Conservation (phyloP, 1,284 basidiomycete genomes). For the Ceratobasidium sp. region DNA sequence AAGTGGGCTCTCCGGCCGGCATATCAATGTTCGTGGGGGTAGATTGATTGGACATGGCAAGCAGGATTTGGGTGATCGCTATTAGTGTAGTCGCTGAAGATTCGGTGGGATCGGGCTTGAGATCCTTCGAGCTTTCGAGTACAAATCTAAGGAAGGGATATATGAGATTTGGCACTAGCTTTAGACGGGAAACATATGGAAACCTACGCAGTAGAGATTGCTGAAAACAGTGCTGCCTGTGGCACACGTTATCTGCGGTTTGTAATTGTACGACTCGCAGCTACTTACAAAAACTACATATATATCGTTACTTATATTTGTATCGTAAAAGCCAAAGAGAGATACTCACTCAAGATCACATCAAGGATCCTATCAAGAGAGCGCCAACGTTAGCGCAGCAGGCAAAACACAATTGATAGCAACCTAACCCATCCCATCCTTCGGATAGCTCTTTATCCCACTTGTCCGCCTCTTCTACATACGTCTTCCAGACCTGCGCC, state of each 20-base stretch:
- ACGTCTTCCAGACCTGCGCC: constrained; percentile 34
- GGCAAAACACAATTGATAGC: neutral
- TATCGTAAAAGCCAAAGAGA: neutral
- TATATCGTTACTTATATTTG: neutral
- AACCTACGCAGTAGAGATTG: constrained; percentile 1
- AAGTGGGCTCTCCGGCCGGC: neutral
- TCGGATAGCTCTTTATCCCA: constrained; percentile 24
- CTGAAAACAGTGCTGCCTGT: constrained; percentile 8
- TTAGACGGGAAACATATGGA: no score
- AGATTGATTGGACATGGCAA: neutral
- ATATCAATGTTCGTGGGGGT: neutral
- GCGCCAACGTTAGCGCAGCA: no score
- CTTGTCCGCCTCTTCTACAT: constrained; percentile 29
- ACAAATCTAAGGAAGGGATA: constrained; percentile 4
- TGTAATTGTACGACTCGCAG: neutral
- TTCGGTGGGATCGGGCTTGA: neutral
- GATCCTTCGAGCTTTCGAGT: constrained; percentile 8
- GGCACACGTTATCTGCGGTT: neutral
- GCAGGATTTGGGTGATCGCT: neutral
- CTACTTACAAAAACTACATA: neutral
- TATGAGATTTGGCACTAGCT: neutral
- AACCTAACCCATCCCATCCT: constrained; percentile 22
- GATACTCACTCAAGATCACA: neutral
- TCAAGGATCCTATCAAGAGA: neutral
- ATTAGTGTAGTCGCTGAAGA: neutral